Evolutionary conservation across 371 early-diverging fungal species (phyloP), one percentile per base, ranked within the genome.

Genomic region (Mycotypha africana): DNA sequence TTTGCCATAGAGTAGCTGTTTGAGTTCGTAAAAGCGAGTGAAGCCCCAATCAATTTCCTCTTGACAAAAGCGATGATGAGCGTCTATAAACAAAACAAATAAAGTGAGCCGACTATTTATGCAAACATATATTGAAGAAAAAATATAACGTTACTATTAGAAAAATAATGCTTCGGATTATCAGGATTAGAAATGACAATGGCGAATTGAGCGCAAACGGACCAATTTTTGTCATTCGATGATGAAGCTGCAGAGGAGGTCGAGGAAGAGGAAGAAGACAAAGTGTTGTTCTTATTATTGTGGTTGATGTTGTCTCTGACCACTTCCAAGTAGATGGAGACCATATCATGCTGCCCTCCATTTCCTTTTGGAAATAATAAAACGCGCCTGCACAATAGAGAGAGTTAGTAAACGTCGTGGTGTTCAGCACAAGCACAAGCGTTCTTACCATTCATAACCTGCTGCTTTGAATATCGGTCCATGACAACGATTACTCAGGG

Each of bases 11-110:
- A n/a, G 20, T 51, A 53, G 16, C 14, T 43, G 6, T 9, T 48
- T 54, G 11, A 81, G 33, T 47, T 23, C 55, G 51, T 40, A 39
- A 48, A 87, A 83, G 37, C 76, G 75, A 33, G 88, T 89, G 62
- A 95, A 96, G 2, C 95, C 95, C 95, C 95, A 95, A 63, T 96
- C 97, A 0, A 86, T 62, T 55, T 92, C 92, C 12, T 79, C 81
- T 3, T 78, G 67, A 30, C 69, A 81, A 64, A 89, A 96, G 39
- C 97, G 80, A 66, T 95, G 94, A 38, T 82, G 75, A 14, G 93
- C 84, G 52, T 51, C 86, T 54, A 48, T 11, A 30, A 25, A 39
- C 3, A 20, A 40, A n/a, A 37, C 25, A 2, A 16, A 30, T 14
- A 23, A 49, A n/a, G n/a, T n/a, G n/a, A n/a, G n/a, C n/a, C n/a